phyloP scores from a whole-genome alignment of 345 rosid genomes.

The Eucalyptus polybractea region DNA sequence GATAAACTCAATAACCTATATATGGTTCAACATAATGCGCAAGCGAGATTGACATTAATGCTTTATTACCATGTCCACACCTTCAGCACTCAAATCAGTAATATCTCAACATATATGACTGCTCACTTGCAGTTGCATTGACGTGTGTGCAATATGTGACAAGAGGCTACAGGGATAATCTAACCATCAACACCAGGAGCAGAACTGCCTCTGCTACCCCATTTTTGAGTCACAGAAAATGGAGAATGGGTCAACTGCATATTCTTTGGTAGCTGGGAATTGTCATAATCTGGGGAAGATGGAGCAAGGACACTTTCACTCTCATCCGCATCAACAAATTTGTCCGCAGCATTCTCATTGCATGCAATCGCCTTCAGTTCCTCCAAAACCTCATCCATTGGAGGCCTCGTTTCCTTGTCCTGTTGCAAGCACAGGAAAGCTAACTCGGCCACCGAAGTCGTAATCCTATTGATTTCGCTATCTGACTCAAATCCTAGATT shows the following conservation, averaged over 20 bases:
- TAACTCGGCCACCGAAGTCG: not conserved
- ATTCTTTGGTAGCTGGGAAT: not conserved
- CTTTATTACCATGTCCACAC: no score
- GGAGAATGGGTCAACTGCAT: not conserved
- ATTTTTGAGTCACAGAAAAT: not conserved
- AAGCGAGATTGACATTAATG: no score
- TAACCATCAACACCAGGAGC: not conserved
- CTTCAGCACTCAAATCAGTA: not conserved
- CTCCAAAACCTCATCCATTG: not conserved
- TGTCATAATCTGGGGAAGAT: not conserved
- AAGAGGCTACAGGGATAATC: not conserved
- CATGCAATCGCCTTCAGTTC: not conserved
- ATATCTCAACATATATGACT: not conserved
- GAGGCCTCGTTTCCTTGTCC: not conserved
- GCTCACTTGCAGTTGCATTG: not conserved
- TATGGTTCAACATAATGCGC: no score
- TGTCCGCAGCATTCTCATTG: not conserved
- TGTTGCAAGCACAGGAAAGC: conserved; percentile 4
- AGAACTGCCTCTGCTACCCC: not conserved
- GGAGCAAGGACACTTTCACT: not conserved
- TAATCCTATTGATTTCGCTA: not conserved
- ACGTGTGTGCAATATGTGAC: not conserved
- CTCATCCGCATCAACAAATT: not conserved
- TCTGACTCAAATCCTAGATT: not conserved
- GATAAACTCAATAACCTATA: no score